Base-by-base conservation (phyloP, 495 filamentous ascomycete species). In the Pseudevernia furfuracea region DNA sequence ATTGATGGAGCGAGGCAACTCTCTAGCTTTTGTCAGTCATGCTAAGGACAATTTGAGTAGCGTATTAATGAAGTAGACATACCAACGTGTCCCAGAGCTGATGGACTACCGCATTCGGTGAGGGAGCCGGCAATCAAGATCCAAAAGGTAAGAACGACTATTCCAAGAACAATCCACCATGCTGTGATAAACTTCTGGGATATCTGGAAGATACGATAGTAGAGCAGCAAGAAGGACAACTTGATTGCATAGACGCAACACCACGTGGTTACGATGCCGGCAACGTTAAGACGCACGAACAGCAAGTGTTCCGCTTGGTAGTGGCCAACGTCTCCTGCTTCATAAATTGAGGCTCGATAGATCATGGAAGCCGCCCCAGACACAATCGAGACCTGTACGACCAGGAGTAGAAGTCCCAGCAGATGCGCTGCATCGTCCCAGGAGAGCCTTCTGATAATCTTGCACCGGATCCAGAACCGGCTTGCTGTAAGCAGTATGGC, bases 171-270 rank as follows among this genome's bases (percentile, higher is more conserved):
- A 32, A 59, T 59, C 57, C 57, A 59, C 57, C 57, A 59, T 59
- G 57, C 57, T 25, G 4, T 19, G 2, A 59, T 32, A 14, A 59
- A 59, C 4, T 5, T 43, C 17, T 41, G 2, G 12, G 57, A 59
- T 1, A 59, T 41, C 23, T 15, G 36, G 39, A 62, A 62, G 19
- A 62, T 48, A 19, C 23, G 41, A 14, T 32, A 10, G 30, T 62
- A 62, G 23, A 62, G 48, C 9, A 62, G 43, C 12, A 62, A 1
- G 12, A 62, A 62, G 3, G 60, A 62, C 1, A 34, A 1, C 25
- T 62, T 62, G 43, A 62, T 10, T 11, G 48, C 43, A 49, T 62
- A 62, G n/a, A 62, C 28, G 60, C 60, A 62, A 44, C 41, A 36
- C 60, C 60, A 62, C n/a, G 48, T 25, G 32, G 36, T 8, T 15